A percentile compares a stretch with the other conserved stretches of the same genome.
These are phyloP conservation scores for Neurospora sp. DNA, from an alignment of 495 filamentous ascomycete species.

Conservation along the genomic window DNA sequence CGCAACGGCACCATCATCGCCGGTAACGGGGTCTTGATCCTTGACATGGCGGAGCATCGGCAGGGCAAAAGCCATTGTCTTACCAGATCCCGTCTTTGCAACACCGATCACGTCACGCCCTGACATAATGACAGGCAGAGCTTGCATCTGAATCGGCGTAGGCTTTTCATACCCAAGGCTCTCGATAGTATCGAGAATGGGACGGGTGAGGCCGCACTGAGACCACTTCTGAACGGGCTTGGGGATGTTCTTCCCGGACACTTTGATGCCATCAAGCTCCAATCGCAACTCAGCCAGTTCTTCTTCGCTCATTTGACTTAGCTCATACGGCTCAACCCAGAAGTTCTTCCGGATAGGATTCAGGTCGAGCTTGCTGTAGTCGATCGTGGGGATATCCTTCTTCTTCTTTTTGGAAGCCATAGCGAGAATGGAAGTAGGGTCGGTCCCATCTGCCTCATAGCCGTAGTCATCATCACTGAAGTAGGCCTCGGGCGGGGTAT, in stretches of 20 bases:
- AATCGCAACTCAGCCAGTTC: constrained; percentile 72
- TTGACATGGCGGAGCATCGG: constrained; percentile 98
- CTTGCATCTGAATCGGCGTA: constrained; percentile 91
- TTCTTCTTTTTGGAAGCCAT: constrained; percentile 91
- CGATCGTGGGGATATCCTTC: constrained; percentile 79
- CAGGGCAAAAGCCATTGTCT: constrained; percentile 88
- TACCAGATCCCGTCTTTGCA: constrained; percentile 97
- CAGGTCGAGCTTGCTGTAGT: constrained; percentile 78
- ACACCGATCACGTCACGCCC: constrained; percentile 94
- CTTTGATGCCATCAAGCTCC: constrained; percentile 92
- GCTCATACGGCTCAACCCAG: constrained; percentile 79
- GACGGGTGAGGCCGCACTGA: constrained; percentile 79
- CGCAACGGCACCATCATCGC: constrained; percentile 76
- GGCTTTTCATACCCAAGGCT: constrained; percentile 77
- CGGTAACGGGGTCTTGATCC: constrained; percentile 75
- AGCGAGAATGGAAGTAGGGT: constrained; percentile 70
- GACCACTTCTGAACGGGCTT: constrained; percentile 96
- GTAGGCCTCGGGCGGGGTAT: constrained; percentile 67
- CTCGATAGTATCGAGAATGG: constrained; percentile 80
- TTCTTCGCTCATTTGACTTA: constrained; percentile 74
- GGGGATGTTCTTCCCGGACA: constrained; percentile 71
- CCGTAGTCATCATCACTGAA: constrained; percentile 73
- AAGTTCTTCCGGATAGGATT: constrained; percentile 86
- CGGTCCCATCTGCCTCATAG: constrained; percentile 60
- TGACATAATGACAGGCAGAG: constrained; percentile 90